phyloP scores from a whole-genome alignment of 257 asterid species.

The Echium plantagineum region DNA sequence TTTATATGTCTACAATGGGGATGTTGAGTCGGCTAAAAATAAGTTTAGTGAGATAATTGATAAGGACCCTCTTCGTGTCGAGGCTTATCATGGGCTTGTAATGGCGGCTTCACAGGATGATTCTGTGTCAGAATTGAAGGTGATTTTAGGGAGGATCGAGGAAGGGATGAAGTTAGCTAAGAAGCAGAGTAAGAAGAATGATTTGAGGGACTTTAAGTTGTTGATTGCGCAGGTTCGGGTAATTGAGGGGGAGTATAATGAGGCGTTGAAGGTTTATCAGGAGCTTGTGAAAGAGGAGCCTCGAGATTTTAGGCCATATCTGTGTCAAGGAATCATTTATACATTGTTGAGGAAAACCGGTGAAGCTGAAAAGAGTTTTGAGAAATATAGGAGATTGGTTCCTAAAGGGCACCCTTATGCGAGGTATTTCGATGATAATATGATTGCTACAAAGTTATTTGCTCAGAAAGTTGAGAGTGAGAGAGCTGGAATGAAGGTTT shows the following conservation, averaged over 20 bases:
- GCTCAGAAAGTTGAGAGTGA: slow-evolving; percentile 71
- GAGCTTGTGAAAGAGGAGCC: slow-evolving; percentile 86
- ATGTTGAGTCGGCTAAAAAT: slow-evolving; percentile 37
- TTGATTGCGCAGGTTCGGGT: slow-evolving; percentile 79
- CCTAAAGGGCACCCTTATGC: slow-evolving; percentile 86
- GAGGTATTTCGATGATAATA: slow-evolving; percentile 65
- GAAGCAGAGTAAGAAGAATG: slow-evolving; percentile 40
- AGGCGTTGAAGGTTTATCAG: slow-evolving; percentile 53
- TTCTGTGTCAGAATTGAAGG: slow-evolving; percentile 30
- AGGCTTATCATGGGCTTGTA: slow-evolving; percentile 90
- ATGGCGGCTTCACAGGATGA: slow-evolving; percentile 61
- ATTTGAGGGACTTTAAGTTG: slow-evolving; percentile 70
- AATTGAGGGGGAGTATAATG: slow-evolving; percentile 49
- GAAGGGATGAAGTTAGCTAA: slow-evolving; percentile 51
- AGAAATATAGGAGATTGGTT: slow-evolving; percentile 66
- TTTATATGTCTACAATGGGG: slow-evolving; percentile 42
- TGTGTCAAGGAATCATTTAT: slow-evolving; percentile 82
- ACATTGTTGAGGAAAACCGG: slow-evolving; percentile 56
- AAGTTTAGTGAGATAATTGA: slow-evolving; percentile 50
- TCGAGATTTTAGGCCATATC: slow-evolving; percentile 81
- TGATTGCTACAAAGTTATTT: slow-evolving; percentile 74
- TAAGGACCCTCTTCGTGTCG: slow-evolving; percentile 65
- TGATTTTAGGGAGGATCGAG: slow-evolving; percentile 35
- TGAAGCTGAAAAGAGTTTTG: slow-evolving; percentile 79
- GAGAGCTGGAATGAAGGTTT: slow-evolving; percentile 39